phyloP scores from a whole-genome alignment of 805 yeast species.

The Hanseniaspora meyeri region DNA sequence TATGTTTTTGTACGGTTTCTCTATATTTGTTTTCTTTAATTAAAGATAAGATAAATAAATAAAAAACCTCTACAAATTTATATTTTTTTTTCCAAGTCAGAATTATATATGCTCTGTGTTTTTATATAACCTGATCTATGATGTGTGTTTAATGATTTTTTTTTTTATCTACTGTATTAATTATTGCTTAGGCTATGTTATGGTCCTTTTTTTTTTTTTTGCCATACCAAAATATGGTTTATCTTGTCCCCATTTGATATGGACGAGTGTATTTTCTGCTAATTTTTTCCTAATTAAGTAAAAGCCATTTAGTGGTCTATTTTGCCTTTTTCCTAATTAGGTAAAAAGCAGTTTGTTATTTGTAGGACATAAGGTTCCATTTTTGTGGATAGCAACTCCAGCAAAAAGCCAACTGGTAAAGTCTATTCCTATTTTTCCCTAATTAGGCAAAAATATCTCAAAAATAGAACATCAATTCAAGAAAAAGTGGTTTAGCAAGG shows the following conservation, averaged over 20 bases:
- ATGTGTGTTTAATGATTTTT: neutral
- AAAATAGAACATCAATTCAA: neutral
- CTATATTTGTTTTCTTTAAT: neutral
- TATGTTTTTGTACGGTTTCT: conserved; percentile 9
- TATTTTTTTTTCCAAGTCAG: neutral
- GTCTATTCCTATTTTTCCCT: neutral
- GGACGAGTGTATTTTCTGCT: neutral
- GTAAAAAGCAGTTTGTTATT: neutral
- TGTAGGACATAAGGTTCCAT: neutral
- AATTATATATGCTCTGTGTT: neutral
- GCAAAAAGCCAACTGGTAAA: neutral
- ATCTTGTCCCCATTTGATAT: no score
- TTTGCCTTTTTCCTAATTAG: neutral
- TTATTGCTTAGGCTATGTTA: no score
- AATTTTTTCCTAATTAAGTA: conserved; percentile 8
- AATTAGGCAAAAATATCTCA: conserved; percentile 2
- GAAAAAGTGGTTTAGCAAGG: no score
- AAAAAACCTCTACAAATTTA: no score
- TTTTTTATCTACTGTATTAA: neutral
- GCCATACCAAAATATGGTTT: no score
- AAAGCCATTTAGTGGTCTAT: neutral
- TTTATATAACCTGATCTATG: neutral
- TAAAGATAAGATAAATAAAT: neutral
- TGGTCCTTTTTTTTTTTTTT: no score
- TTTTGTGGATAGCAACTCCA: neutral